Base-by-base conservation (phyloP, 495 filamentous ascomycete species). In the Hypomontagnella submonticulosa region DNA sequence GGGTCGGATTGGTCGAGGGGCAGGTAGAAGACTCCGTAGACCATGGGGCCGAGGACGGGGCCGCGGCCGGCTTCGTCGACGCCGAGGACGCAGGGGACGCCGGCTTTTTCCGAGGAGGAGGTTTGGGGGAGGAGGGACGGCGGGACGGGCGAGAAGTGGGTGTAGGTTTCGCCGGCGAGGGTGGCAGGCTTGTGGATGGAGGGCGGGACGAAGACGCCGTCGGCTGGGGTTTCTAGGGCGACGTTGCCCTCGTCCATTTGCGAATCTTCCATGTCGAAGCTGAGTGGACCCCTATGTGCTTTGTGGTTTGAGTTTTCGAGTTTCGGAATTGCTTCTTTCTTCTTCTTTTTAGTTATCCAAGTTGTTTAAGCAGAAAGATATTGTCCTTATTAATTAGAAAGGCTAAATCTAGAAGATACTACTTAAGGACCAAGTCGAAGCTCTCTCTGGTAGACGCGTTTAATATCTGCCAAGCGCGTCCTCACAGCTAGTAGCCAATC, bases 41-140 rank as follows among this genome's bases (percentile, higher is more conserved):
- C 93, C 95, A 99, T 99, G 9, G 95, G 94, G 1, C 95, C 95
- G 3, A 99, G 84, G 5, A 98, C 96, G 15, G 95, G 96, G 6
- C 95, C 95, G 61, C 95, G 87, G 46, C 95, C 95, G 57, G 95
- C 95, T 83, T 99, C 95, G 75, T 99, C 95, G 48, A 99, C 89
- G 34, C 95, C 95, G 13, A 99, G 83, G 30, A 71, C 73, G 75
- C 74, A 81, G 20, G 79, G 71, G 11, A 63, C 61, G 50, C 72
- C 73, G 32, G 67, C 10, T 46, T 30, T 30, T 51, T 51, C 9
- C 49, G 27, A 18, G 32, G 50, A 23, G 2, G 60, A n/a, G 18
- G 81, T 75, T 20, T 78, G 70, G 0, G 84, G 62, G 12, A 85
- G 77, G 44, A 85, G 76, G 10, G 77, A 55, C 0, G 85, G 78